Evolutionary conservation across 2,329 filamentous ascomycete genomes (phyloP).

Genomic region (Mariannaea sp.): DNA sequence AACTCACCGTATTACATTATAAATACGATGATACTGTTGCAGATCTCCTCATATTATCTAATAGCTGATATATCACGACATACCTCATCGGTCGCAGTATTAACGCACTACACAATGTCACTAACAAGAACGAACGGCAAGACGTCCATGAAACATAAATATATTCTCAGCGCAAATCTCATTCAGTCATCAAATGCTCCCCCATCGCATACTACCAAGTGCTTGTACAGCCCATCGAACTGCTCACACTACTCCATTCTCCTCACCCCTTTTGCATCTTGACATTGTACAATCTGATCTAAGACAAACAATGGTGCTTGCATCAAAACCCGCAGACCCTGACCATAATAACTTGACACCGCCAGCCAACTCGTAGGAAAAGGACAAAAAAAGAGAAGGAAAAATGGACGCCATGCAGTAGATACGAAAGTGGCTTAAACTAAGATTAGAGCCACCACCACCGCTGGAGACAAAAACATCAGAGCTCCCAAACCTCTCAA

Average conservation of each 20-base stretch:
- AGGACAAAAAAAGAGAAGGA: not conserved
- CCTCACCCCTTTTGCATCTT: conserved; percentile 14
- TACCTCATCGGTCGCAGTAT: not conserved
- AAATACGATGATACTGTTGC: too few species aligned
- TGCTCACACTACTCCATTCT: conserved; percentile 18
- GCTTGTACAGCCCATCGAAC: conserved; percentile 31
- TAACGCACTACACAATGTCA: not conserved
- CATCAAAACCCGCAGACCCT: conserved; percentile 19
- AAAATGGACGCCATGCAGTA: conserved; percentile 17
- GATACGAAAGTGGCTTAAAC: conserved; percentile 13
- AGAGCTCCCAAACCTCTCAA: conserved; percentile 24
- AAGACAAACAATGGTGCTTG: conserved; percentile 14
- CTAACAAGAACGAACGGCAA: not conserved
- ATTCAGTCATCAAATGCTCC: conserved; percentile 38
- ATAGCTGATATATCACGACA: too few species aligned
- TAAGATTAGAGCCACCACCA: conserved; percentile 9
- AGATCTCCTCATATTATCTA: too few species aligned
- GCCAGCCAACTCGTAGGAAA: conserved; percentile 17
- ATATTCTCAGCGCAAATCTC: conserved; percentile 31
- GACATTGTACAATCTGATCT: conserved; percentile 25
- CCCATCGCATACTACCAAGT: conserved; percentile 18
- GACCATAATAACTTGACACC: conserved; percentile 30
- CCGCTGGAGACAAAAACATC: conserved; percentile 29
- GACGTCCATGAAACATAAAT: not conserved
- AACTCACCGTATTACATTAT: too few species aligned